Evolutionary conservation across 169 alveolate species (phyloP).

Genomic region (Cryptosporidium xiaoi): DNA sequence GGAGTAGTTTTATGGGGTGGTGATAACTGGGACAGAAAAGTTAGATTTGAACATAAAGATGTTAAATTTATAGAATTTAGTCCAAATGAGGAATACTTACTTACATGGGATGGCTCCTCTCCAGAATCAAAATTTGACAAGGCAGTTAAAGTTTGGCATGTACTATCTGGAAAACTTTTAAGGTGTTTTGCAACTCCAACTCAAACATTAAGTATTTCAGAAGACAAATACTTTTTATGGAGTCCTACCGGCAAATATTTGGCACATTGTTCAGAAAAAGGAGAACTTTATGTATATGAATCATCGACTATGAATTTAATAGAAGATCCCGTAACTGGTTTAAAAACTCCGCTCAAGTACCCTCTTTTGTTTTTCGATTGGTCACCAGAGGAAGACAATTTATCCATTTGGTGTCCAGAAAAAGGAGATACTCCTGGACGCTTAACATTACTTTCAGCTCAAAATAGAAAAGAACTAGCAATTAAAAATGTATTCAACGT

Average conservation of each 20-base stretch:
- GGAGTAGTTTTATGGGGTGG: slow-evolving; percentile 92
- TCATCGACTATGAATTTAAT: slow-evolving; percentile 84
- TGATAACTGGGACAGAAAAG: slow-evolving; percentile 84
- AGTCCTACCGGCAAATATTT: slow-evolving; percentile 87
- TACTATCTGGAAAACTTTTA: slow-evolving; percentile 86
- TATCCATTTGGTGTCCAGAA: slow-evolving; percentile 88
- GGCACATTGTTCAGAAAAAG: slow-evolving; percentile 83
- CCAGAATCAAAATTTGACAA: slow-evolving; percentile 85
- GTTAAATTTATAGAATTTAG: slow-evolving; percentile 87
- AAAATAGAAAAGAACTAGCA: slow-evolving; percentile 87
- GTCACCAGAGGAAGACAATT: slow-evolving; percentile 91
- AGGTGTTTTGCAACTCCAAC: slow-evolving; percentile 81
- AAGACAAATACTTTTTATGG: slow-evolving; percentile 86
- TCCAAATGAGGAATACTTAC: slow-evolving; percentile 89
- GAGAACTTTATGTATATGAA: slow-evolving; percentile 79
- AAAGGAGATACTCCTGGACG: slow-evolving; percentile 89
- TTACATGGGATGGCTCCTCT: slow-evolving; percentile 91
- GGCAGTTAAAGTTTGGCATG: slow-evolving; percentile 89
- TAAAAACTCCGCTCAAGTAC: slow-evolving; percentile 85
- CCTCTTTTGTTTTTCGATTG: slow-evolving; percentile 88
- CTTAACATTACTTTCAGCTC: slow-evolving; percentile 85
- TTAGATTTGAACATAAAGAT: slow-evolving; percentile 88
- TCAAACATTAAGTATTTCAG: slow-evolving; percentile 68
- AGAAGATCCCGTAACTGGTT: slow-evolving; percentile 82
- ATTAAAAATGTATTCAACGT: slow-evolving; percentile 90